Evolutionary conservation across 1,284 basidiomycete genomes (phyloP), one percentile per base, ranked within the genome.

Genomic region (Cryptococcus neoformans): DNA sequence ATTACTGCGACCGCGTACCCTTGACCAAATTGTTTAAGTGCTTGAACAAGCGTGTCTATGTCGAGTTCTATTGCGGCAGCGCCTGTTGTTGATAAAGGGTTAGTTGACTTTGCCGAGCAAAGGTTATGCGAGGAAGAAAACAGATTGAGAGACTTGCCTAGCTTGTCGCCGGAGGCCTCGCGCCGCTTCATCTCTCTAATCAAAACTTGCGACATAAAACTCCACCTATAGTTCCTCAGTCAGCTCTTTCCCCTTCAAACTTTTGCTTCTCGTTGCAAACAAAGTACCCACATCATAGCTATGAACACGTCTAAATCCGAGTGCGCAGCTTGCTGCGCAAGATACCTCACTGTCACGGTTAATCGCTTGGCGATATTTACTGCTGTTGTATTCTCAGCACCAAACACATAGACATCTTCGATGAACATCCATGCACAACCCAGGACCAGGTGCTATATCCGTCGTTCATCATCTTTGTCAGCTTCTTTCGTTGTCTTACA

Each of bases 371-470:
- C 73, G 1, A 72, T 64, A 10, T 62, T 62, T 4, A 75, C 66
- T 0, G 73, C 65, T 16, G 56, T 53, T 1, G 51, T 59, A 42
- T 75, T 75, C 17, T 67, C 65, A 6, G 62, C 60, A 10, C 59
- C 65, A 48, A 66, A 73, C 4, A 66, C 59, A 49, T 59, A 71
- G 11, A 72, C 67, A 47, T 75, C 73, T 21, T 66, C 69, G 5
- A 73, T 53, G 60, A 72, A 73, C 73, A 75, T 75, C 72, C 71
- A 72, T 1, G 70, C 61, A 47, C 69, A 70, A 12, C 73, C 73
- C 2, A 72, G 51, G 21, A 73, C 60, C 51, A 72, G 69, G 34
- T 70, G 67, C 73, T 74, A 48, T 9, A 11, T n/a, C 11, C 11
- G 14, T 7, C 16, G 6, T 11, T 49, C 45, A 34, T 9, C 45